A percentile compares a stretch with the other conserved stretches of the same genome.
Conservation (phyloP, 2,329 filamentous ascomycete genomes). For the Chaetomium strumarium region DNA sequence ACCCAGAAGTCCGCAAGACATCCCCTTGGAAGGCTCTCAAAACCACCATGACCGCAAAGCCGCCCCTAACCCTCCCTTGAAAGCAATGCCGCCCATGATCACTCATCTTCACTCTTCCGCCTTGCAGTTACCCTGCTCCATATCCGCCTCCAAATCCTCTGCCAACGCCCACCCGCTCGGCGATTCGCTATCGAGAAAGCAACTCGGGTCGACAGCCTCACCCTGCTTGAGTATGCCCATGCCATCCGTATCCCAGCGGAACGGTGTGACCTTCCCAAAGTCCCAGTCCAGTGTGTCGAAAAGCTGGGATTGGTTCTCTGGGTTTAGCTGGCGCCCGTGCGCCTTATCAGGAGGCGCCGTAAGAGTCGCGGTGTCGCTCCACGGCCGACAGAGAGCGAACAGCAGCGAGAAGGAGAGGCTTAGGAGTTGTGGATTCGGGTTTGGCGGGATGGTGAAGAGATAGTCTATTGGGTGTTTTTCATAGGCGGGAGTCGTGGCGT, state of each 20-base stretch:
- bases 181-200: conserved; percentile 21
- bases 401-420: conserved; percentile 11
- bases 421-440: background rate
- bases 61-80: background rate
- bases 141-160: conserved; percentile 13
- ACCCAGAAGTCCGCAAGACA: too few relatives aligned
- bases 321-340: background rate
- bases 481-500: too few relatives aligned
- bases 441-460: conserved; percentile 13
- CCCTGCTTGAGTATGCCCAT: conserved; percentile 8
- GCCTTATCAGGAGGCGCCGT: background rate
- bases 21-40: too few relatives aligned
- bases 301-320: background rate
- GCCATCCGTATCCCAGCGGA: conserved; percentile 17
- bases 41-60: too few relatives aligned
- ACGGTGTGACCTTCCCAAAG: conserved; percentile 10
- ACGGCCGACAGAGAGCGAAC: conserved; percentile 18
- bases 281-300: conserved; percentile 13
- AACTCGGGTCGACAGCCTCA: background rate
- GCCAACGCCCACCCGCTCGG: conserved; percentile 21
- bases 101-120: background rate
- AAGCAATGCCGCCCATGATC: background rate
- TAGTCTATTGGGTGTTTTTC: conserved; percentile 4
- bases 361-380: conserved; percentile 10
- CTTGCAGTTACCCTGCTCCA: background rate